Evolutionary conservation across 768 basidiomycete genomes (phyloP).

Genomic region (Sarcomyxa edulis): DNA sequence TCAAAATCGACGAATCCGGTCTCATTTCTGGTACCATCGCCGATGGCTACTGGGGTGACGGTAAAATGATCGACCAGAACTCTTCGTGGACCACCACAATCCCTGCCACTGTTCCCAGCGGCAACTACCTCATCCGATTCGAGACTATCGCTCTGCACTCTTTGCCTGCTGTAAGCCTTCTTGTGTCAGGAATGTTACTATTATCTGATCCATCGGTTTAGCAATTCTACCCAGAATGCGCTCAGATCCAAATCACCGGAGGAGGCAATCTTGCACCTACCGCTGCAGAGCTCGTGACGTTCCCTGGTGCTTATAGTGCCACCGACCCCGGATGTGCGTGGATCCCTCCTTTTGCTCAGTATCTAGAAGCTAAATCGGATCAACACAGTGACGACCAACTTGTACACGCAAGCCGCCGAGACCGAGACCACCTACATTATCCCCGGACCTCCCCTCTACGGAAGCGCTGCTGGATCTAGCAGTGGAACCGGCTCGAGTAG

Average conservation of each 20-base stretch:
- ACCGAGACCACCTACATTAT: slow-evolving; percentile 36
- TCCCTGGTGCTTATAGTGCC: slow-evolving; percentile 42
- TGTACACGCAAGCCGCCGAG: slow-evolving; percentile 33
- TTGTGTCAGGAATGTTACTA: slow-evolving; percentile 2
- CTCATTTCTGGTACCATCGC: slow-evolving; percentile 37
- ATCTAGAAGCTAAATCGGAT: slow-evolving; percentile 17
- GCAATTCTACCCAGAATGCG: slow-evolving; percentile 69
- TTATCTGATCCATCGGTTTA: too few relatives aligned
- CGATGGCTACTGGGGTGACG: slow-evolving; percentile 34
- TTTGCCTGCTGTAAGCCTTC: slow-evolving; percentile 46
- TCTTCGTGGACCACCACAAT: slow-evolving; percentile 42
- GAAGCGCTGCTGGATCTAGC: slow-evolving; percentile 18
- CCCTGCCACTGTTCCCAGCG: slow-evolving; percentile 35
- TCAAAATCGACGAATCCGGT: slow-evolving; percentile 43
- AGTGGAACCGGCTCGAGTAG: too few relatives aligned
- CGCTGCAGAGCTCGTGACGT: slow-evolving; percentile 37
- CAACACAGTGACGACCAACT: slow-evolving; percentile 30
- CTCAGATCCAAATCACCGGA: slow-evolving; percentile 36
- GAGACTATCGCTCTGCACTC: slow-evolving; percentile 46
- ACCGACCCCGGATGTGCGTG: slow-evolving; percentile 37
- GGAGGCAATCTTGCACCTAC: slow-evolving; percentile 35
- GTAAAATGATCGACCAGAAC: slow-evolving; percentile 40
- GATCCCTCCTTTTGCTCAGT: slow-evolving; percentile 4
- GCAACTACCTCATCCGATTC: slow-evolving; percentile 42
- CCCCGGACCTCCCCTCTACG: slow-evolving; percentile 44